phyloP scores from a whole-genome alignment of 352 stramenopile genomes.

The Phytophthora constricta region DNA sequence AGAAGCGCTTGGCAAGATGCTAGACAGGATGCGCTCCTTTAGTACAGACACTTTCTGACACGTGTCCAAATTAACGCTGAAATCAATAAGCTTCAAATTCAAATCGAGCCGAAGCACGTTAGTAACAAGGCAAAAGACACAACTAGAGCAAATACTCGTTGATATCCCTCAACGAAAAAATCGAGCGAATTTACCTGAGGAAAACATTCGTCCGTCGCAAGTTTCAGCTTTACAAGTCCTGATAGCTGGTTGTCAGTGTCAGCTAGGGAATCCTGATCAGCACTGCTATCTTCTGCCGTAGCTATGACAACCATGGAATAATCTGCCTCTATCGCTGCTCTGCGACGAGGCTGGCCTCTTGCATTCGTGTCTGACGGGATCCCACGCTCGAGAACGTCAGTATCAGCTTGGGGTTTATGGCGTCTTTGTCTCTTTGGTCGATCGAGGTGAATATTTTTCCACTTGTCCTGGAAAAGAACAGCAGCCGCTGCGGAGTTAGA shows the following conservation, averaged over 20 bases:
- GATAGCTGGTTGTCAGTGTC: not conserved
- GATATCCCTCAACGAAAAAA: not conserved
- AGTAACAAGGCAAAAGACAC: too few relatives aligned
- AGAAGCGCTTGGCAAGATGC: constrained; percentile 17
- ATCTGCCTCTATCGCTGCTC: not conserved
- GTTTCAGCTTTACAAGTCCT: constrained; percentile 25
- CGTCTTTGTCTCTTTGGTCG: constrained; percentile 15
- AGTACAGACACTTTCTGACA: constrained; percentile 31
- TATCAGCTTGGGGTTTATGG: not conserved
- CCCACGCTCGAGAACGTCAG: not conserved
- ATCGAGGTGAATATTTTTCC: constrained; percentile 40
- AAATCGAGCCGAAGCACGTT: too few relatives aligned
- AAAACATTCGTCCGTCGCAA: constrained; percentile 38
- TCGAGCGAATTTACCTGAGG: constrained; percentile 43
- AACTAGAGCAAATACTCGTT: too few relatives aligned
- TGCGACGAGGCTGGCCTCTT: not conserved
- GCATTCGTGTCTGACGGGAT: not conserved
- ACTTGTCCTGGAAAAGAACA: constrained; percentile 52
- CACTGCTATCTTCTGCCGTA: not conserved
- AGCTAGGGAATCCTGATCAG: not conserved
- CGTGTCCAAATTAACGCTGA: constrained; percentile 22
- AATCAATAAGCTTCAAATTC: constrained; percentile 24
- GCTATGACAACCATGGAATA: not conserved
- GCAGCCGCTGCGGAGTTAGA: too few relatives aligned
- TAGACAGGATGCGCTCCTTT: constrained; percentile 25